Evolutionary conservation across 2,329 filamentous ascomycete genomes (phyloP).

Genomic region (Trichoderma harzianum): DNA sequence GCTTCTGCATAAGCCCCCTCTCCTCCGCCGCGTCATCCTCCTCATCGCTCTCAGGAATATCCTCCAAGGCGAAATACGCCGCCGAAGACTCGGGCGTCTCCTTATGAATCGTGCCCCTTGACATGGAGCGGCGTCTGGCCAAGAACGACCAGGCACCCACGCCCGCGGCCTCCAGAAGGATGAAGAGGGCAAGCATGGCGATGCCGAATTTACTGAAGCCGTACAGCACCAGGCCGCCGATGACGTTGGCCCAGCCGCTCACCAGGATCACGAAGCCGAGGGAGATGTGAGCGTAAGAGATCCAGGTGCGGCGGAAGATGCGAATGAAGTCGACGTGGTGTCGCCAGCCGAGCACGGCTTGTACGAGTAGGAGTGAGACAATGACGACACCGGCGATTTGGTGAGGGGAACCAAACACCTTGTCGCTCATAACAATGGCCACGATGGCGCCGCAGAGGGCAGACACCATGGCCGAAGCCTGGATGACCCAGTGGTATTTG

Average conservation of each 20-base stretch:
- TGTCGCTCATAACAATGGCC: conserved; percentile 8
- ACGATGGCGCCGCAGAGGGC: conserved; percentile 12
- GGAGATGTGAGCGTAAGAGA: conserved; percentile 21
- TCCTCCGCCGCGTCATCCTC: conserved; percentile 17
- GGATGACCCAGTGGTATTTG: conserved; percentile 23
- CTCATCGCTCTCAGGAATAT: conserved; percentile 15
- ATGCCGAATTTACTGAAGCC: conserved; percentile 10
- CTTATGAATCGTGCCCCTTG: not conserved
- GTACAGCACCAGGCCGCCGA: conserved; percentile 11
- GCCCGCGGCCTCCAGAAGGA: not conserved
- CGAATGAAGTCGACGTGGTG: conserved; percentile 23
- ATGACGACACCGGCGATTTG: conserved; percentile 20
- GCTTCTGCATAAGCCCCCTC: conserved; percentile 17
- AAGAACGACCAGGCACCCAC: conserved; percentile 7
- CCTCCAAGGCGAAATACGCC: conserved; percentile 18
- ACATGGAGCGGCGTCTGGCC: not conserved
- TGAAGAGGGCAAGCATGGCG: not conserved
- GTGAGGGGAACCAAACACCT: conserved; percentile 16
- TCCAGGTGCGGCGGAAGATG: conserved; percentile 22
- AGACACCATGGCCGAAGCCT: conserved; percentile 1
- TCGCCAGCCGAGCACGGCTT: conserved; percentile 21
- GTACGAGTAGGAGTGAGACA: conserved; percentile 12
- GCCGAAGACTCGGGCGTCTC: conserved; percentile 14
- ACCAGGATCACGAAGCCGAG: conserved; percentile 18
- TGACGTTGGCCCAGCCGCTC: conserved; percentile 19